Evolutionary conservation across 2,329 filamentous ascomycete species (phyloP).

Genomic region (Ceratocystis colombiana): DNA sequence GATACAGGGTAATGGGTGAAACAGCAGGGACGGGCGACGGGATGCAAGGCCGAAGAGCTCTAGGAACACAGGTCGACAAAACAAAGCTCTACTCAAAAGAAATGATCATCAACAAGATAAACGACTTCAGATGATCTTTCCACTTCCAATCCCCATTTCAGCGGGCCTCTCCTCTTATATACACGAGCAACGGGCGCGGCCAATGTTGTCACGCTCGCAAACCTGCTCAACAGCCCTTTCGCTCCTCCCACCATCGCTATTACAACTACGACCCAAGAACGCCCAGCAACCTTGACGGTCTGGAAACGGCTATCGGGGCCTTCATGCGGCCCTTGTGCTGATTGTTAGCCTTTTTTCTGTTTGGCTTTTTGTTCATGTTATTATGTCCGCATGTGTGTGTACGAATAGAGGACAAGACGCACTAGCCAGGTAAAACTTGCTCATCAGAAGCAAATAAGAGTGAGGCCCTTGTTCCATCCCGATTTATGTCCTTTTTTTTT

Average conservation of each 20-base stretch:
- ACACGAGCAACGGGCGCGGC: neutral
- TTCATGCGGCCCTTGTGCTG: neutral
- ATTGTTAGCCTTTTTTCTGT: neutral
- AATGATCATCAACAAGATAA: neutral
- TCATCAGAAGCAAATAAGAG: neutral
- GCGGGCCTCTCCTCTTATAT: constrained; percentile 6
- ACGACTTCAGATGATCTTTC: neutral
- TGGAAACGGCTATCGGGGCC: neutral
- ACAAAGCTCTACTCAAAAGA: neutral
- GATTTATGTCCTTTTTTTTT: neutral
- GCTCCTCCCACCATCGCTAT: neutral
- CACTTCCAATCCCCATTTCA: neutral
- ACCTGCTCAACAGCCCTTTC: constrained; percentile 10
- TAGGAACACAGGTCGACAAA: neutral
- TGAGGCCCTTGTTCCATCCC: constrained; percentile 3
- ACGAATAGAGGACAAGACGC: neutral
- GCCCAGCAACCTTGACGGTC: constrained; percentile 2
- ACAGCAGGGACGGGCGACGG: neutral
- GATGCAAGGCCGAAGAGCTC: neutral
- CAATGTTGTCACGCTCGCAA: neutral
- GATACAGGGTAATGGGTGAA: neutral
- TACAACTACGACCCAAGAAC: neutral
- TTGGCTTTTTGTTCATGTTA: neutral
- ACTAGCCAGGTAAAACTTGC: constrained; percentile 14
- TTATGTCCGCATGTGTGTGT: neutral